phyloP scores from a whole-genome alignment of 2,329 filamentous ascomycete genomes.

The Albophoma yamanashiensis region DNA sequence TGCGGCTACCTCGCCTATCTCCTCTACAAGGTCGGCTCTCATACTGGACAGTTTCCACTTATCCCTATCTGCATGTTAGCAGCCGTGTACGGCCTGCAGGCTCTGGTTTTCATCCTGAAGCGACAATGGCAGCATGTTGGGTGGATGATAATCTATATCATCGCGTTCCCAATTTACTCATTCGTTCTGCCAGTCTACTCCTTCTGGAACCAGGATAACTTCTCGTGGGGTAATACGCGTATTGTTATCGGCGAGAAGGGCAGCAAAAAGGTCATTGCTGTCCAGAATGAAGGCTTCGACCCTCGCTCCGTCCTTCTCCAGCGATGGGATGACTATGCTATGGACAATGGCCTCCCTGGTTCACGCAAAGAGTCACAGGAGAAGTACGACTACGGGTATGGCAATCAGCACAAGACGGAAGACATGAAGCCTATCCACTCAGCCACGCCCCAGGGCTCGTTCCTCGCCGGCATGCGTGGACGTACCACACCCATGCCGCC shows the following conservation, averaged over 20 bases:
- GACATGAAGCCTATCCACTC: conserved; percentile 97
- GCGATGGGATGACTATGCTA: conserved; percentile 93
- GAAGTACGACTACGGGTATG: conserved; percentile 54
- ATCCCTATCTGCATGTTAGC: conserved; percentile 86
- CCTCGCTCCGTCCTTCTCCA: conserved; percentile 88
- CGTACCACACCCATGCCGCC: conserved; percentile 73
- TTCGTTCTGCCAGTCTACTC: conserved; percentile 89
- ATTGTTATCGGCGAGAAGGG: conserved; percentile 93
- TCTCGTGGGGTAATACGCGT: conserved; percentile 97
- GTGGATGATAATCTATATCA: conserved; percentile 98
- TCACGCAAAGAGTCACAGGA: conserved; percentile 65
- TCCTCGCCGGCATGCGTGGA: conserved; percentile 72
- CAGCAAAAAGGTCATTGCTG: conserved; percentile 77
- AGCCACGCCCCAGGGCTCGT: conserved; percentile 77
- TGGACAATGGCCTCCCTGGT: conserved; percentile 77
- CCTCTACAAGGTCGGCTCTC: conserved; percentile 64
- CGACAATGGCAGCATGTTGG: conserved; percentile 97
- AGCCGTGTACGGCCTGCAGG: conserved; percentile 89
- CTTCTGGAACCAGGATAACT: conserved; percentile 99
- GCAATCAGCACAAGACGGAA: conserved; percentile 88
- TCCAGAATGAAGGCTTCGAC: conserved; percentile 78
- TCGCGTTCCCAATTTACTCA: conserved; percentile 92
- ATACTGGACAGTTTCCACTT: conserved; percentile 66
- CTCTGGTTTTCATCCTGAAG: conserved; percentile 92
- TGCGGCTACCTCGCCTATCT: conserved; percentile 80